Base-by-base conservation (phyloP, 2,329 filamentous ascomycete genomes). In the Trichoderma koningiopsis region DNA sequence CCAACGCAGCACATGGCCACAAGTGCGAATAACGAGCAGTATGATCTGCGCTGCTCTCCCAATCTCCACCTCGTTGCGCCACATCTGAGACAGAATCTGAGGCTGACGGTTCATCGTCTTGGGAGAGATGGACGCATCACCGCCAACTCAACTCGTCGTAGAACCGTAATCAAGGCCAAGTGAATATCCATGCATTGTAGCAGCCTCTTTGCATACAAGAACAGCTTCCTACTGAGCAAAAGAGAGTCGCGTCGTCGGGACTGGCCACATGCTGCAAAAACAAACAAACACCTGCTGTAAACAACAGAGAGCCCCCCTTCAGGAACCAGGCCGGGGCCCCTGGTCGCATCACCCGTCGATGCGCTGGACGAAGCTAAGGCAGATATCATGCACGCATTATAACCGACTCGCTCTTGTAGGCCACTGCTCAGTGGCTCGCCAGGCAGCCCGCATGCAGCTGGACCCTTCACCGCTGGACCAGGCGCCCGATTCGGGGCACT, bases 361-460 rank as follows among this genome's bases (percentile, higher is more conserved):
- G 55, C 55, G 61, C 56, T 66, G 68, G 67, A 69, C 67, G 59
- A 43, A 53, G 53, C 68, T 60, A 69, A 65, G 40, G 56, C 56
- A 63, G 49, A 62, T 53, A 57, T 70, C 58, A 62, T 69, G 68
- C 68, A 66, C 55, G 61, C 68, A 66, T 69, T 69, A 69, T 69
- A 69, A 69, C 68, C 60, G 60, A 64, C 49, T 35, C 49, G 55
- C 14, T n/a, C 8, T 33, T 19, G 10, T 27, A 33, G n/a, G 33
- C 31, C 16, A 6, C 37, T 31, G 27, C 19, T 58, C 19, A 37
- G 33, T 58, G 56, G 56, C 56, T 35, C 57, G 57, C 40, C 35
- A 35, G 57, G 57, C 40, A 43, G 40, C 35, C 57, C 47, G 57
- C 35, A 58, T 37, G 33, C 2, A 19, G 6, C 27, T 57, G 55